These are phyloP conservation scores for Diversispora epigaea DNA, from an alignment of 192 early-diverging fungal species.

Conservation along the genomic window DNA sequence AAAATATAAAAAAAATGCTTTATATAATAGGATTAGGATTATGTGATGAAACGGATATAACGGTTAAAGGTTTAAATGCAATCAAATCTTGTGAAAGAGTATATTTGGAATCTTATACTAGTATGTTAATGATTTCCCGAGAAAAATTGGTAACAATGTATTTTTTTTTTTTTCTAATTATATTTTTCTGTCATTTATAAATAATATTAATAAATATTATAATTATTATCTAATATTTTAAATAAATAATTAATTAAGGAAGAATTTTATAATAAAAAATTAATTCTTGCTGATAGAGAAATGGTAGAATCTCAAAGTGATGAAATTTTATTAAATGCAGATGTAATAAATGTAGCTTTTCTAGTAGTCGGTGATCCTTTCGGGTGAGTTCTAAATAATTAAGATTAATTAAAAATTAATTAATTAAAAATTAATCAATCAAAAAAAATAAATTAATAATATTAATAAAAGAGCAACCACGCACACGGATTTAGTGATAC, in stretches of 20 bases:
- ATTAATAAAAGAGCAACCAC: conserved; percentile 80
- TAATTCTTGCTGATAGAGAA: conserved; percentile 93
- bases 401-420: neutral
- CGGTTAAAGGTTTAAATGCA: conserved; percentile 93
- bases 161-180: conserved; percentile 6
- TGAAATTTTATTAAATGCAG: conserved; percentile 83
- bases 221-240: neutral
- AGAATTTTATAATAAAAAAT: conserved; percentile 81
- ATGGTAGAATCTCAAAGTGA: conserved; percentile 94
- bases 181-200: too few species aligned
- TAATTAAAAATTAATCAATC: neutral
- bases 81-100: conserved; percentile 83
- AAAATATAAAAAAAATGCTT: conserved; percentile 54
- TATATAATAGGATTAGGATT: conserved; percentile 92
- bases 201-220: neutral
- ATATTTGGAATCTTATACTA: conserved; percentile 96
- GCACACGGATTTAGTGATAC: conserved; percentile 93
- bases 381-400: conserved; percentile 51
- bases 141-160: conserved; percentile 60
- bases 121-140: conserved; percentile 85
- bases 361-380: conserved; percentile 98
- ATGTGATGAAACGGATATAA: conserved; percentile 95
- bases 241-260: conserved; percentile 51
- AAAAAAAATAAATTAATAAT: neutral
- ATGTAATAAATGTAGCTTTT: conserved; percentile 88